phyloP scores from a whole-genome alignment of 2,329 filamentous ascomycete genomes.

The Aspergillus luchuensis region DNA sequence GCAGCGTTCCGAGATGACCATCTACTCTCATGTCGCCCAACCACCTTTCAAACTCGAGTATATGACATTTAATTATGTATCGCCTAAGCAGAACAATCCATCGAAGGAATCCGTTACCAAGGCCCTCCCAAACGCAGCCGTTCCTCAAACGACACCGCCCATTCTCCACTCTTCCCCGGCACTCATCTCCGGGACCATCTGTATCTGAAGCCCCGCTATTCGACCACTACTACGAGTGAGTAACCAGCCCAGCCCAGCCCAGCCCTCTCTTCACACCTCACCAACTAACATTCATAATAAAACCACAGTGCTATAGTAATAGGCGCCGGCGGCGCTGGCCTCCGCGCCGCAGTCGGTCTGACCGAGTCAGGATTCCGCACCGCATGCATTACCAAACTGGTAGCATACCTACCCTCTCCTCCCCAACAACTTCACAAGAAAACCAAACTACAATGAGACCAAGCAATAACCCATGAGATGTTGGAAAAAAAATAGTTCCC shows the following conservation, averaged over 20 bases:
- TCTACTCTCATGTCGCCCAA: neutral
- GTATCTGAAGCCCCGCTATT: neutral
- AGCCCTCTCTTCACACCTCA: neutral
- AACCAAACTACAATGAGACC: neutral
- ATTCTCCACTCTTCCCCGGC: neutral
- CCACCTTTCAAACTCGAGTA: neutral
- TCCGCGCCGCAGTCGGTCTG: conserved; percentile 23
- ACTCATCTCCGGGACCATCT: neutral
- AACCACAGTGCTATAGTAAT: conserved; percentile 22
- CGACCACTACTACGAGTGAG: neutral
- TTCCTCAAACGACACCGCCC: neutral
- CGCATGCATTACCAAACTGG: conserved; percentile 24
- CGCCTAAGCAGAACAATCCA: neutral
- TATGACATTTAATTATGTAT: neutral
- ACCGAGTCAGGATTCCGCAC: conserved; percentile 24
- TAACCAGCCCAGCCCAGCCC: neutral
- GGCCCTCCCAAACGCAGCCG: too few relatives aligned
- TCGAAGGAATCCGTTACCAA: neutral
- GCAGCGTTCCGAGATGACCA: neutral
- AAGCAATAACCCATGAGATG: neutral
- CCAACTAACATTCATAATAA: neutral
- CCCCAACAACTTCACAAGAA: too few relatives aligned
- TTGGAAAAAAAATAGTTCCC: conserved; percentile 16
- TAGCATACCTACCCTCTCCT: neutral
- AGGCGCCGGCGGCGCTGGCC: conserved; percentile 22